Percentiles rank a stretch among this genome's conserved stretches.
phyloP scores from a whole-genome alignment of 106 monocot genomes.

The Hemerocallis citrina region DNA sequence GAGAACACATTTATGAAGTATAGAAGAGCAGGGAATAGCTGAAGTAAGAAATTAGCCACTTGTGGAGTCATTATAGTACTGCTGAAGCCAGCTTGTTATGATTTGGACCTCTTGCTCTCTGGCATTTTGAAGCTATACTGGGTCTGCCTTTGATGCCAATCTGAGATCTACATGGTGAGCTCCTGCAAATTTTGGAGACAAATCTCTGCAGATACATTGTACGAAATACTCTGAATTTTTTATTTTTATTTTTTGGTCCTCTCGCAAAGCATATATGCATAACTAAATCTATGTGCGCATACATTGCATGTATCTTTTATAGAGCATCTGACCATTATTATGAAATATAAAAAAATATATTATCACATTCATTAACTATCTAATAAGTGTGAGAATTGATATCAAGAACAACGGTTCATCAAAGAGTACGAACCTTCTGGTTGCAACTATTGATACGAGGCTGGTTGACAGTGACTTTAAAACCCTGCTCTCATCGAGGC shows the following conservation, averaged over 20 bases:
- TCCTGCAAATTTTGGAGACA: conserved; percentile 13
- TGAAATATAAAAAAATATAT: no score
- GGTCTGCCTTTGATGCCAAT: conserved; percentile 36
- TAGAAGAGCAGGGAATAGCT: not conserved
- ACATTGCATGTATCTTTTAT: no score
- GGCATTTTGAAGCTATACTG: conserved; percentile 26
- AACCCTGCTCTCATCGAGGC: not conserved
- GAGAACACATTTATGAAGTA: no score
- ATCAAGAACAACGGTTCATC: not conserved
- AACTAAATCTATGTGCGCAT: no score
- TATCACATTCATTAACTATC: no score
- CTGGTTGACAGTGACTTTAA: conserved; percentile 7
- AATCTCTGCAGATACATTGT: not conserved
- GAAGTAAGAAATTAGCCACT: not conserved
- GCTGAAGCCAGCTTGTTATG: conserved; percentile 22
- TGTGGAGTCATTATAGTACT: conserved; percentile 16
- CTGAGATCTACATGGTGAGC: conserved; percentile 54
- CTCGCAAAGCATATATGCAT: no score
- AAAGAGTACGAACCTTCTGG: conserved; percentile 10
- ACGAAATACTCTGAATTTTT: no score
- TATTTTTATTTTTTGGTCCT: no score
- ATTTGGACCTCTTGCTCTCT: conserved; percentile 30
- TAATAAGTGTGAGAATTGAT: no score
- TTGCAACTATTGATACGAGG: conserved; percentile 8
- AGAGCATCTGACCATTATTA: no score